Evolutionary conservation across 768 basidiomycete species (phyloP).

Genomic region (Lentinus brumalis): DNA sequence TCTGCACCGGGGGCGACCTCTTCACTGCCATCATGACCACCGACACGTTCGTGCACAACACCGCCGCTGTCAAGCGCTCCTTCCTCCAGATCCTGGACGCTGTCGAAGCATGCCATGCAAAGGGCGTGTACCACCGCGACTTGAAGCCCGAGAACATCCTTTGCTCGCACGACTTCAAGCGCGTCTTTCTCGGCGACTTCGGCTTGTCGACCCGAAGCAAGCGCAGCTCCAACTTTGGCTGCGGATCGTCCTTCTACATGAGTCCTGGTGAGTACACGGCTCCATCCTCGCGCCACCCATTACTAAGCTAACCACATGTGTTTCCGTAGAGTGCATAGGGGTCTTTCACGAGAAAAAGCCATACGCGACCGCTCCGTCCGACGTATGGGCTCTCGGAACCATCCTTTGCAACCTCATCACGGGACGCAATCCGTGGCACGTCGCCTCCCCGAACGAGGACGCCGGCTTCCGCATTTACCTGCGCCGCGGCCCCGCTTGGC

Average conservation of each 20-base stretch:
- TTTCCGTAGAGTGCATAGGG: constrained; percentile 82
- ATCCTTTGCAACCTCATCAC: constrained; percentile 94
- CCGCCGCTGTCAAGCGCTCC: constrained; percentile 44
- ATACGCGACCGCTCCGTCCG: constrained; percentile 85
- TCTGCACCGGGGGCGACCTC: constrained; percentile 44
- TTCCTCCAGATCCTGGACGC: constrained; percentile 58
- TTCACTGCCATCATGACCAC: constrained; percentile 45
- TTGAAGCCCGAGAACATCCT: constrained; percentile 59
- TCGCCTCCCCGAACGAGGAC: constrained; percentile 70
- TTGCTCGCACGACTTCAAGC: constrained; percentile 40
- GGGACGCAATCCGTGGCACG: constrained; percentile 96
- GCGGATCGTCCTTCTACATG: constrained; percentile 35
- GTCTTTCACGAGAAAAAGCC: constrained; percentile 57
- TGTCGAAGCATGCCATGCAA: constrained; percentile 49
- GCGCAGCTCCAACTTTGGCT: constrained; percentile 27
- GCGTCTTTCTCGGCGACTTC: constrained; percentile 54
- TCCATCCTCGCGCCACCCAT: background rate
- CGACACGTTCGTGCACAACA: constrained; percentile 42
- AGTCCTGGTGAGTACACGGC: constrained; percentile 33
- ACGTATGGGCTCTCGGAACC: constrained; percentile 95
- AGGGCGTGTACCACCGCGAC: constrained; percentile 57
- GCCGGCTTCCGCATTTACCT: constrained; percentile 86
- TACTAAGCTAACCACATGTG: too few relatives aligned
- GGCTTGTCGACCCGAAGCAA: constrained; percentile 38
- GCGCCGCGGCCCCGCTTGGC: constrained; percentile 68